phyloP scores from a whole-genome alignment of 805 yeast species.

The Candida berthetii region DNA sequence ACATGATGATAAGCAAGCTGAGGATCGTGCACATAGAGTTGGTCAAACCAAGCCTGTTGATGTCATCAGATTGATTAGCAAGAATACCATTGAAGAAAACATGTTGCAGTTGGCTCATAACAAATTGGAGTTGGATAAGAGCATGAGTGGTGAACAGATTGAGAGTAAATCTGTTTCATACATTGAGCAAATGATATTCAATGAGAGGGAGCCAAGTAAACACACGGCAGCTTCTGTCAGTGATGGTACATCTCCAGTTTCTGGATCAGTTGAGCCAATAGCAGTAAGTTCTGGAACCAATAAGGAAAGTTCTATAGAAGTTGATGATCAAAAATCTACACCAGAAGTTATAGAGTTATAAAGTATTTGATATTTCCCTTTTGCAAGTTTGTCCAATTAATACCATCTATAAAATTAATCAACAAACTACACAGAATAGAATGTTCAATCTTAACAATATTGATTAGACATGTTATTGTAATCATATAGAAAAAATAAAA shows the following conservation, averaged over 20 bases:
- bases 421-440: too few species aligned
- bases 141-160: conserved; percentile 23
- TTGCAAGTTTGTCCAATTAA: too few species aligned
- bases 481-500: too few species aligned
- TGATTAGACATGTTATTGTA: too few species aligned
- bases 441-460: too few species aligned
- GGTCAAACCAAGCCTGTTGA: conserved; percentile 85
- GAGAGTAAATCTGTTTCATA: conserved; percentile 17
- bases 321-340: neutral
- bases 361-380: neutral
- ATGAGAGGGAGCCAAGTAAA: conserved; percentile 5
- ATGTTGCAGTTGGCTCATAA: conserved; percentile 82
- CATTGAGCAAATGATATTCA: conserved; percentile 38
- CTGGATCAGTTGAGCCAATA: too few species aligned
- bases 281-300: too few species aligned
- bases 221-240: neutral
- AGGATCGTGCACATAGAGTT: conserved; percentile 96
- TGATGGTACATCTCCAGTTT: too few species aligned
- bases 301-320: neutral
- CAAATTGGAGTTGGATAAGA: conserved; percentile 75
- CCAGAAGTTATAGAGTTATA: neutral
- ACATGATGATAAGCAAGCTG: conserved; percentile 98
- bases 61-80: conserved; percentile 69
- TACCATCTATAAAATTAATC: too few species aligned
- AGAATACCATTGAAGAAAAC: conserved; percentile 82